These are phyloP conservation scores for Obelidium mucronatum DNA, from an alignment of 192 early-diverging fungal genomes.

Conservation along the genomic window DNA sequence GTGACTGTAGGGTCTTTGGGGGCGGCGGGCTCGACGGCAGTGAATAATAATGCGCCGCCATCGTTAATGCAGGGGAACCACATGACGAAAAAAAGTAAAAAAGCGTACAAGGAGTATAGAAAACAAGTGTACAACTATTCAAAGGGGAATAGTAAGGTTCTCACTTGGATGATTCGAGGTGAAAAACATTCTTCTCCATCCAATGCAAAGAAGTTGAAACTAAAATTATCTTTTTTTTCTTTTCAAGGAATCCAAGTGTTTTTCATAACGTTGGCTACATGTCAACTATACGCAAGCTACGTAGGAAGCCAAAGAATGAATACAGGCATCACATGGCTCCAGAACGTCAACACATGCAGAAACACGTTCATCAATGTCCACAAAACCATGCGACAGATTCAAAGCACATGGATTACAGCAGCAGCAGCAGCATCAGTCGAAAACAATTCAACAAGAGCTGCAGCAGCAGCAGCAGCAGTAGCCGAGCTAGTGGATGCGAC, in stretches of 20 bases:
- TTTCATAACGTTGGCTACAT: conserved; percentile 12
- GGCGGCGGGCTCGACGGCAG: background rate
- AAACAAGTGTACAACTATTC: conserved; percentile 43
- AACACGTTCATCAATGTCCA: conserved; percentile 13
- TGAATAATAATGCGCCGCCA: background rate
- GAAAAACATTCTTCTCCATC: background rate
- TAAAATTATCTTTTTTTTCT: background rate
- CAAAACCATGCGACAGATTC: conserved; percentile 17
- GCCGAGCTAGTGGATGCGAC: background rate
- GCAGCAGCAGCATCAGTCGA: background rate
- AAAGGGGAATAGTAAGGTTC: conserved; percentile 30
- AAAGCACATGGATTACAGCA: background rate
- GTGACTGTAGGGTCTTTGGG: background rate
- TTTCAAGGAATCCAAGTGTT: conserved; percentile 28
- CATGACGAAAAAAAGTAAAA: conserved; percentile 37
- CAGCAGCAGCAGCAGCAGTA: too few species aligned
- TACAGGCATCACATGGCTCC: conserved; percentile 13
- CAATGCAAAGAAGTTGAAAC: background rate
- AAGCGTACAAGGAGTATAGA: conserved; percentile 35
- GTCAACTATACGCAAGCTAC: conserved; percentile 28
- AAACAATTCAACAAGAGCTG: background rate
- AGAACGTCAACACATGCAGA: conserved; percentile 13
- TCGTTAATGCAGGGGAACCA: too few species aligned
- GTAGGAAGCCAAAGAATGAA: background rate
- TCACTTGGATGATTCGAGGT: conserved; percentile 41